phyloP scores from a whole-genome alignment of 345 rosid genomes.

The Microcos paniculata region DNA sequence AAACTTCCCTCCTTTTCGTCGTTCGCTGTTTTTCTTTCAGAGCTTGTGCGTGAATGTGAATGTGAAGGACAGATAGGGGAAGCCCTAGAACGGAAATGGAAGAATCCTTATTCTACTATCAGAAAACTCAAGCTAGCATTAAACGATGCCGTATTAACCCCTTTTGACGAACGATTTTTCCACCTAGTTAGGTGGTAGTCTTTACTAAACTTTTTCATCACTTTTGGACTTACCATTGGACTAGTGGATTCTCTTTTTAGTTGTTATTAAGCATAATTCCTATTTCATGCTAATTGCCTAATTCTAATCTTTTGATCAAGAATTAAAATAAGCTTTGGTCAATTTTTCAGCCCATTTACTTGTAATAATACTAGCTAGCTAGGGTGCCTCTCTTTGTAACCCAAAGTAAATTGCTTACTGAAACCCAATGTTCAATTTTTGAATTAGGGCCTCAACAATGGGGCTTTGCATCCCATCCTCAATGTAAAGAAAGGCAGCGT shows the following conservation, averaged over 20 bases:
- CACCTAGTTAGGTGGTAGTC: too few species aligned
- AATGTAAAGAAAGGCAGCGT: too few species aligned
- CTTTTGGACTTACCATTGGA: neutral
- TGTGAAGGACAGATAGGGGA: neutral
- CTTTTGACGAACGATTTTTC: too few species aligned
- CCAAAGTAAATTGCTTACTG: too few species aligned
- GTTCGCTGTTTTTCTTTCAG: neutral
- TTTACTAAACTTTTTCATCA: neutral
- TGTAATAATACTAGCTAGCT: too few species aligned
- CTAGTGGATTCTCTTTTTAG: neutral
- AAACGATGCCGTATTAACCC: neutral
- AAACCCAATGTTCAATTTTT: too few species aligned
- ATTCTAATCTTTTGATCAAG: neutral
- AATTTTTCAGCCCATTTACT: neutral
- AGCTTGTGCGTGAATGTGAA: neutral
- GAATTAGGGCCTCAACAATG: too few species aligned
- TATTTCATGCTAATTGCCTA: neutral
- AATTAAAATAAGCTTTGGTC: neutral
- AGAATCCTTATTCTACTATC: neutral
- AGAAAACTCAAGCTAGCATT: neutral
- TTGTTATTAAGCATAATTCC: too few species aligned
- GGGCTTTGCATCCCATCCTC: too few species aligned
- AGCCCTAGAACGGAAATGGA: conserved; percentile 12
- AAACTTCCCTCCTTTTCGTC: neutral
- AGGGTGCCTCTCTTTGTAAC: too few species aligned